Evolutionary conservation across 495 filamentous ascomycete genomes (phyloP), one percentile per base, ranked within the genome.

Genomic region (Elaphomyces granulatus): DNA sequence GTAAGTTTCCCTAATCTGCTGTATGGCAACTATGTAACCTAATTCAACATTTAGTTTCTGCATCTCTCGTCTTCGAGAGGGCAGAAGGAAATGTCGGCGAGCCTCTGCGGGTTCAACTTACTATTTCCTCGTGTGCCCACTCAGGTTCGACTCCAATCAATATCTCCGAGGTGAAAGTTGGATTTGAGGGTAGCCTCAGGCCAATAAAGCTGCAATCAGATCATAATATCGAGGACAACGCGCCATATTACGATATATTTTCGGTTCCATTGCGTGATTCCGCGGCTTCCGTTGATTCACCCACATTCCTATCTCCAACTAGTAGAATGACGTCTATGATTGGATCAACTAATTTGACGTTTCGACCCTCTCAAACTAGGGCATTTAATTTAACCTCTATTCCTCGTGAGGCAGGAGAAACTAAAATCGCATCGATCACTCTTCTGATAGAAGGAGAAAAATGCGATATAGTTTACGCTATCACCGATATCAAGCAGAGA

Each of bases 11-110:
- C 21, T 31, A 20, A 32, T 45, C 40, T 15, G 23, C 16, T 32
- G 26, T 28, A 20, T 14, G 3, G n/a, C n/a, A 16, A 28, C 6
- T 28, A 6, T 12, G 12, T 28, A 28, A 28, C 23, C 12, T 28
- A 28, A 28, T 28, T 28, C 6, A n/a, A n/a, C n/a, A 20, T 10
- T 9, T 40, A 78, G 64, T 95, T 15, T 70, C 72, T 6, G 65
- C 79, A 2, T 73, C 77, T 7, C 84, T 87, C 51, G 63, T 79
- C 1, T 96, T 96, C 53, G 70, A 71, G 46, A 67, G 70, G 30
- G 59, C 71, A 2, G 78, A 87, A 55, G 84, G 82, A 8, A 81
- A 92, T 48, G 90, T 92, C 28, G 87, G 87, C 14, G 83, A 94
- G 45, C 67, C 68, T 35, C 62, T 84, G 40, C 61, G 61, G 16